phyloP scores from a whole-genome alignment of 306 rosid species.

The Inga leiocalycina region DNA sequence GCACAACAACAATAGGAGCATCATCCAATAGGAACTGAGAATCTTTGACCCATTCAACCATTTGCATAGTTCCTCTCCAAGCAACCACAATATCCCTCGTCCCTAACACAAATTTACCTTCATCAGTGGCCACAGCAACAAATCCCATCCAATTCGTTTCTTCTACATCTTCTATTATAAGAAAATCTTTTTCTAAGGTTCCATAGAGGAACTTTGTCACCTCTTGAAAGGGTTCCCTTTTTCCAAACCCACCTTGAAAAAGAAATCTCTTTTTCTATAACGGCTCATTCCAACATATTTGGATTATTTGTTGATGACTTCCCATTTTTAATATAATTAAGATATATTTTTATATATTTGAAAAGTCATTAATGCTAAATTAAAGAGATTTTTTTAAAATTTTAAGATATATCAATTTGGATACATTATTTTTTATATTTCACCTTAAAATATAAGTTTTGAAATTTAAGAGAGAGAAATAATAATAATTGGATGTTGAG shows the following conservation, averaged over 20 bases:
- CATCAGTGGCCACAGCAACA: constrained; percentile 73
- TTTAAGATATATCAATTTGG: too few species aligned
- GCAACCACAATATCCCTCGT: constrained; percentile 79
- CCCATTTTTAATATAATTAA: too few species aligned
- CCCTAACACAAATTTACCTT: constrained; percentile 56
- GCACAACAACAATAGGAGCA: constrained; percentile 47
- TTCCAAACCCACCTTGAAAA: constrained; percentile 55
- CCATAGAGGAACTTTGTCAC: background rate
- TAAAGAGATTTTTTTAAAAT: too few species aligned
- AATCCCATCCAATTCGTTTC: constrained; percentile 82
- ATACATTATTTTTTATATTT: too few species aligned
- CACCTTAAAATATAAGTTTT: too few species aligned
- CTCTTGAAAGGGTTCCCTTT: constrained; percentile 41
- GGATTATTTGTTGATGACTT: constrained; percentile 21
- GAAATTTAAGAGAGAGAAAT: too few species aligned
- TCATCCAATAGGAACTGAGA: constrained; percentile 47
- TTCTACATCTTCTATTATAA: constrained; percentile 56
- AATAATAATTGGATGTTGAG: too few species aligned
- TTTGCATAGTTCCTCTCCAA: constrained; percentile 12
- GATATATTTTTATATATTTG: too few species aligned
- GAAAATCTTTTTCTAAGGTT: background rate
- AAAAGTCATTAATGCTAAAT: too few species aligned
- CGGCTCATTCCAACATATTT: constrained; percentile 59
- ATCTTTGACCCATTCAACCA: constrained; percentile 66
- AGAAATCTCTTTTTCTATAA: constrained; percentile 48